Evolutionary conservation across 148 eudicot species (phyloP).

Genomic region (Diospyros lotus): DNA sequence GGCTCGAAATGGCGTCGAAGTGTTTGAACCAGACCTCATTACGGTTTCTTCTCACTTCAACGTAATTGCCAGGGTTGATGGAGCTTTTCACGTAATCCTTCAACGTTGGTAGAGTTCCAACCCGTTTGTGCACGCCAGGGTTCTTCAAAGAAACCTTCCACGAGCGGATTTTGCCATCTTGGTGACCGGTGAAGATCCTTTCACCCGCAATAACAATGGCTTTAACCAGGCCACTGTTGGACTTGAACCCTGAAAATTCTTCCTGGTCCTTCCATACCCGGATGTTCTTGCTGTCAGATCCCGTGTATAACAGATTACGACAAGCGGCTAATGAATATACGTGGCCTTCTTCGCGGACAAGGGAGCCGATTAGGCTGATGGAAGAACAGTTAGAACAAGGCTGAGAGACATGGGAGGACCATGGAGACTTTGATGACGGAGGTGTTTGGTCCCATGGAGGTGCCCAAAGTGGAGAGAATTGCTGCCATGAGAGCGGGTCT

Average conservation of each 20-base stretch:
- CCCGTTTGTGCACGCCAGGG: slow-evolving; percentile 45
- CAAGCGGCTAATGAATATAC: slow-evolving; percentile 72
- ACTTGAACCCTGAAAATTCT: slow-evolving; percentile 71
- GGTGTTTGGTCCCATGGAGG: slow-evolving; percentile 12
- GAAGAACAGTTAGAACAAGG: neutral
- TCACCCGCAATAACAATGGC: too few relatives aligned
- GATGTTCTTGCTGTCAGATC: slow-evolving; percentile 76
- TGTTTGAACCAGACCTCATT: slow-evolving; percentile 56
- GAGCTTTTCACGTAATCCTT: slow-evolving; percentile 57
- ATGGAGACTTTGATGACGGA: slow-evolving; percentile 45
- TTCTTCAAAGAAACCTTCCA: slow-evolving; percentile 65
- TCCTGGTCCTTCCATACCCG: slow-evolving; percentile 78
- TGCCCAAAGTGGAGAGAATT: neutral
- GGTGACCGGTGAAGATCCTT: too few relatives aligned
- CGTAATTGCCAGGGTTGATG: slow-evolving; percentile 51
- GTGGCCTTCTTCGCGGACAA: slow-evolving; percentile 82
- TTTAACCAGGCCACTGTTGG: slow-evolving; percentile 41
- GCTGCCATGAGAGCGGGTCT: too few relatives aligned
- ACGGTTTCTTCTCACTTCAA: slow-evolving; percentile 36
- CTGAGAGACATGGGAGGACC: slow-evolving; percentile 41
- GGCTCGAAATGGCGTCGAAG: slow-evolving; percentile 62
- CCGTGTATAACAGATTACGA: slow-evolving; percentile 64
- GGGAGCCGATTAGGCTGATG: slow-evolving; percentile 61
- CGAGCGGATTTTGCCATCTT: slow-evolving; percentile 32
- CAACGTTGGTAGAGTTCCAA: slow-evolving; percentile 64